Conservation (phyloP, 2,329 filamentous ascomycete genomes). For the Xylaria sp. region DNA sequence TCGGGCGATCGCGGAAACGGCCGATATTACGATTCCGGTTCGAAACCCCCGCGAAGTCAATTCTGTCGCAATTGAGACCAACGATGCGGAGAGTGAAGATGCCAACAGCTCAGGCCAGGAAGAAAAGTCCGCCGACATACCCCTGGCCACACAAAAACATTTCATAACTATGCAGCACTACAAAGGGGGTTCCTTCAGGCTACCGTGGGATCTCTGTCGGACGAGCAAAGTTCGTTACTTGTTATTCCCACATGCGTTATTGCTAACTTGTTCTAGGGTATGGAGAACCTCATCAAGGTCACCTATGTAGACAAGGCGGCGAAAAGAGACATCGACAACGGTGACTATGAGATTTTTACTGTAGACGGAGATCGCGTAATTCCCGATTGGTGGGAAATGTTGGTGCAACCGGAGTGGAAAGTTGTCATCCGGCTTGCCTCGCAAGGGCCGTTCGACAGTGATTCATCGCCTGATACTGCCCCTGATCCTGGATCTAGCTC, state of each 20-base stretch:
- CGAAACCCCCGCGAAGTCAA: too few relatives aligned
- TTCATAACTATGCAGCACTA: constrained; percentile 4
- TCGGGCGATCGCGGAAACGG: too few relatives aligned
- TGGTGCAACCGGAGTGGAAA: constrained; percentile 14
- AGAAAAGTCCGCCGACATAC: not conserved
- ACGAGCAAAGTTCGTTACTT: constrained; percentile 10
- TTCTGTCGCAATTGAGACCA: too few relatives aligned
- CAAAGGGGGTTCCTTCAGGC: not conserved
- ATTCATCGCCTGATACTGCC: not conserved
- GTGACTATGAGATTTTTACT: constrained; percentile 8
- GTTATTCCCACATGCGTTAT: not conserved
- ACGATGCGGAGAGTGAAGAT: too few relatives aligned
- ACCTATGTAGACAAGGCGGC: constrained; percentile 12
- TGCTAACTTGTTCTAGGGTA: constrained; percentile 16
- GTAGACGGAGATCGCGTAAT: not conserved
- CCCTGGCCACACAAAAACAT: not conserved
- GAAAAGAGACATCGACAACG: constrained; percentile 20
- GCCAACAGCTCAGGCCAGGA: not conserved
- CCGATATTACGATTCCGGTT: too few relatives aligned
- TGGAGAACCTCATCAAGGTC: constrained; percentile 17
- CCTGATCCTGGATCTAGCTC: not conserved
- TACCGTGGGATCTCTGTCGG: constrained; percentile 7
- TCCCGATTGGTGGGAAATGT: constrained; percentile 3
- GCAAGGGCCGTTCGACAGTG: not conserved
- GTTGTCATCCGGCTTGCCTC: constrained; percentile 15